Base-by-base conservation (phyloP, 202 grass and related monocot species). In the Carex arenaria region DNA sequence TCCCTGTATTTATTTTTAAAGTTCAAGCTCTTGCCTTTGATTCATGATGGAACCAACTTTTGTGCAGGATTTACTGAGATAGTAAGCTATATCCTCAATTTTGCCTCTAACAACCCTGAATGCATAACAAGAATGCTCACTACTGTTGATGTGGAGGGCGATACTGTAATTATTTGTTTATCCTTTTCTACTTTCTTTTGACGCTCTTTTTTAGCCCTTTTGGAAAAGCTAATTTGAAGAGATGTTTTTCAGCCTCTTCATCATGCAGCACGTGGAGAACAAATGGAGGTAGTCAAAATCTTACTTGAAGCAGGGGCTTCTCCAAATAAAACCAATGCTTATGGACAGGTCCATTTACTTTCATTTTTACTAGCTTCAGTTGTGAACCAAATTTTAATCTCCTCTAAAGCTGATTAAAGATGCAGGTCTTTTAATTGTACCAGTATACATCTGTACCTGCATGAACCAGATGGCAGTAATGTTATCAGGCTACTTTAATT, bases 241-340 rank as follows among this genome's bases (percentile, higher is more conserved):
- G 79, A 5, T 26, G 45, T 66, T 49, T 54, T 88, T 26, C 81
- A 98, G 95, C 90, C 92, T 51, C 95, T 98, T 83, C 95, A 98
- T 81, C 95, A 98, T 85, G 95, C 95, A n/a, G 92, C 95, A 1
- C 88, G 92, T 87, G 95, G 95, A 51, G 95, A 98, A 85, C 92
- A 98, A 80, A 68, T 93, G 83, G 90, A 89, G 17, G 86, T 90
- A 60, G 89, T 95, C 13, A 87, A 89, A 76, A 82, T 98, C 59
- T 89, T 98, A 85, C 85, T 95, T 7, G 59, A 90, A 61, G 86
- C 89, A 64, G 95, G 92, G 17, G 92, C 92, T 81, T 98, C 82
- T 42, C 92, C 92, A 45, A 89, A 89, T 87, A 90, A 90, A 63
- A 87, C 82, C 66, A 98, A 95, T 84, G 51, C 83, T 45, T 90